Base-by-base conservation (phyloP, 2,329 filamentous ascomycete species). In the Neonectria ditissima region DNA sequence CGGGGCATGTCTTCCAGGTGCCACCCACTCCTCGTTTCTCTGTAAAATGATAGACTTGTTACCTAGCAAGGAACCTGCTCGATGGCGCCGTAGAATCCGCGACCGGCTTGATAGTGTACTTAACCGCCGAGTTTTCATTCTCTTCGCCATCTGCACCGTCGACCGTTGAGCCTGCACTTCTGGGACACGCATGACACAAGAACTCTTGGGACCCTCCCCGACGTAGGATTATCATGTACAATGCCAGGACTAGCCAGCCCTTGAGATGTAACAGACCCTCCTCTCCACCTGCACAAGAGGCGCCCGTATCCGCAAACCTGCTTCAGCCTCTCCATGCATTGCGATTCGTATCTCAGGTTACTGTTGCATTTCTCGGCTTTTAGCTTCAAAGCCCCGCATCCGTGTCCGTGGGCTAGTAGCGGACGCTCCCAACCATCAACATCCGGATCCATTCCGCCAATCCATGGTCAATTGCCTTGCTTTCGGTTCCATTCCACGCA, bases 401-500 rank as follows among this genome's bases (percentile, higher is more conserved):
- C 55, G 30, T 63, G 44, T 20, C 55, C 60, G 50, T 55, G 37
- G 50, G 22, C 51, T n/a, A 45, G 37, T 13, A 28, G 39, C 43
- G 28, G 60, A 24, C 22, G 18, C 43, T 50, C 55, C 55, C 34
- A 53, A 55, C 55, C 58, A 63, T 34, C 60, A 52, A 41, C 32
- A 48, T n/a, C 34, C 39, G 43, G 54, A 32, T 37, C 43, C 50
- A 51, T 54, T 45, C 28, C 41, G 22, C 30, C 48, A 55, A 43
- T n/a, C 26, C 22, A 24, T 44, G 34, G 22, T 61, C 57, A 69
- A 22, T 61, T 68, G 16, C 37, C 53, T 73, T 87, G 83, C 62
- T 76, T 77, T 67, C 79, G 81, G 76, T 98, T 98, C 96, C 96
- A 99, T 71, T 84, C 82, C 37, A 97, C 90, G 77, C 95, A 98